Evolutionary conservation across 106 monocot species (phyloP), one percentile per base, ranked within the genome.

Genomic region (Platanthera guangdongensis): DNA sequence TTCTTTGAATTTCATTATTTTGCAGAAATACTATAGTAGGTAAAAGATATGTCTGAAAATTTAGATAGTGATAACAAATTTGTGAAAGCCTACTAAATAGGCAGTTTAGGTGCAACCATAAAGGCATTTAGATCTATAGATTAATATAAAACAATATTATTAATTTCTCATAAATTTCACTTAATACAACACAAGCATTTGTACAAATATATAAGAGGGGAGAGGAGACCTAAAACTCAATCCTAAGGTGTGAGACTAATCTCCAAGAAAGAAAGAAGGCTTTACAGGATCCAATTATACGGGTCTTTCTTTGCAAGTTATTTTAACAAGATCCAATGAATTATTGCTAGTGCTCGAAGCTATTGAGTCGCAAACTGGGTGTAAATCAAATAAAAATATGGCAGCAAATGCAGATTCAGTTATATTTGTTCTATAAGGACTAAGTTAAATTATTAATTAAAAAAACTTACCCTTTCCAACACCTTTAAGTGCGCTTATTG

Each of bases 401-500:
- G 59, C 21, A 60, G 18, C 7, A 60, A 60, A 60, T 60, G 18
- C 18, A 9, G 21, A 19, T 60, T 60, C 7, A 60, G 21, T 60
- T 21, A 65, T 5, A 12, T 30, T 65, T 25, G 0, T 65, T 65
- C 65, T 32, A 4, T 11, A 65, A 7, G 65, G 22, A 65, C 0
- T 48, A 70, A 13, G n/a, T 47, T 13, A 70, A 70, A 39, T 8
- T 39, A 39, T 39, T 39, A 39, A 39, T 39, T 39, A 10, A 52
- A 74, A 49, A 18, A 53, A 12, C 74, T 67, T 86, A 93, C 97
- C 87, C 80, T 97, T 97, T 63, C 97, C 97, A 82, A 97, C 94
- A 68, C 81, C 74, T 78, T 90, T 91, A 74, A 97, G 97, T 7
- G 97, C 97, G 85, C 89, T 94, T 73, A 97, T 79, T 74, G 97